These are phyloP conservation scores for Ceratocystis alfenasii DNA, from an alignment of 2,329 filamentous ascomycete species.

Conservation along the genomic window DNA sequence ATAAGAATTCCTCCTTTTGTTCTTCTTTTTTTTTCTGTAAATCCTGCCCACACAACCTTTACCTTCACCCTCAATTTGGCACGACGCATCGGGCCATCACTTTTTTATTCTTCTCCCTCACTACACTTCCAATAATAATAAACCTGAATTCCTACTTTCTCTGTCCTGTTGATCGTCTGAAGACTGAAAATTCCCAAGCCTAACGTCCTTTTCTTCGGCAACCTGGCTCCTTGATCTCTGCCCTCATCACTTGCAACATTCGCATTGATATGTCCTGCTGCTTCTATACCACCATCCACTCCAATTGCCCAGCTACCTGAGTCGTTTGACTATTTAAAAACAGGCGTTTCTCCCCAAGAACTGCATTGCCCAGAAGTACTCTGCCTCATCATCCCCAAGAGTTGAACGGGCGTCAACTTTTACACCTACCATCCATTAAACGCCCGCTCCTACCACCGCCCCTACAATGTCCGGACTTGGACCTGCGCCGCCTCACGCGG, in stretches of 20 bases:
- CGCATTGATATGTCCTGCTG: conserved; percentile 10
- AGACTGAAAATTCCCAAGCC: not conserved
- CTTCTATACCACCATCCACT: not conserved
- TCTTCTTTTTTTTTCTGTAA: not conserved
- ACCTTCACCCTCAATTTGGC: not conserved
- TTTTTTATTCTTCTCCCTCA: too few relatives aligned
- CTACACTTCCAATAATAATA: too few relatives aligned
- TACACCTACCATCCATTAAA: not conserved
- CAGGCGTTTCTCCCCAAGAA: not conserved
- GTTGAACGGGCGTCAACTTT: conserved; percentile 12
- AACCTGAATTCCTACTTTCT: not conserved
- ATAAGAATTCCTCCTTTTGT: not conserved
- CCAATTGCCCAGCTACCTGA: conserved; percentile 1
- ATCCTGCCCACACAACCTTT: not conserved
- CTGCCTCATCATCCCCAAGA: not conserved
- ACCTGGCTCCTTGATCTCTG: not conserved
- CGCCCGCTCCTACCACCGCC: not conserved
- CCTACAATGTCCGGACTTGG: conserved; percentile 17
- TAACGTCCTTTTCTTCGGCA: not conserved
- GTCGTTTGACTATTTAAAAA: not conserved
- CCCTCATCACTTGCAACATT: not conserved
- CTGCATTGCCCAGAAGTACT: not conserved
- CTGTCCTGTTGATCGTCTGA: not conserved
- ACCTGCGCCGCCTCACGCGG: conserved; percentile 13
- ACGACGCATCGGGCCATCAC: too few relatives aligned